Percentiles rank a stretch among this genome's conserved stretches.
phyloP scores from a whole-genome alignment of 2,329 filamentous ascomycete species.

The Atkinsonella texensis region DNA sequence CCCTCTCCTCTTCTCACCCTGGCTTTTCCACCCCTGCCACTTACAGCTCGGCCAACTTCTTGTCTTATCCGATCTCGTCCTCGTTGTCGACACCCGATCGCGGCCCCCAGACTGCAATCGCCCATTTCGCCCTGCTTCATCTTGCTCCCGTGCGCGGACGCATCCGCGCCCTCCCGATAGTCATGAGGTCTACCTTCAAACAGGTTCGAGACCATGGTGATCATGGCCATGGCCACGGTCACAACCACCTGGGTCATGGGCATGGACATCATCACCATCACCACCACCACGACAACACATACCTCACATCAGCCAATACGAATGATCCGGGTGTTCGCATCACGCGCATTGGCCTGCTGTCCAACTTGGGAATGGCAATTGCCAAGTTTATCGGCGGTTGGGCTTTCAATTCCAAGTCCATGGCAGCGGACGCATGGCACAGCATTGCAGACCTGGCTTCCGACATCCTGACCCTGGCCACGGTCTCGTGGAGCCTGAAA shows the following conservation, averaged over 20 bases:
- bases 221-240: conserved; percentile 22
- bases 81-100: conserved; percentile 7
- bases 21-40: conserved; percentile 1
- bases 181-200: conserved; percentile 19
- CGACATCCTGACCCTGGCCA: conserved; percentile 86
- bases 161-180: conserved; percentile 11
- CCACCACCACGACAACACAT: conserved; percentile 70
- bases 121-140: conserved; percentile 9
- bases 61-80: neutral
- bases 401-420: conserved; percentile 85
- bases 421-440: conserved; percentile 90
- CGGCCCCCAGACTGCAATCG: neutral
- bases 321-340: conserved; percentile 56
- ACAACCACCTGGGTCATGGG: conserved; percentile 30
- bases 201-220: conserved; percentile 21
- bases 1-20: neutral
- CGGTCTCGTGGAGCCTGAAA: conserved; percentile 84
- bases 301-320: conserved; percentile 79
- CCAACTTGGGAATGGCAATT: conserved; percentile 89
- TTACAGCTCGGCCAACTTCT: neutral
- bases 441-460: conserved; percentile 91
- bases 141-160: conserved; percentile 12
- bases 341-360: conserved; percentile 49
- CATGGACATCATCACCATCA: conserved; percentile 58
- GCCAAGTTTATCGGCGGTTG: conserved; percentile 89